Base-by-base conservation (phyloP, 73 alveolate species). In the Paramecium octaurelia region DNA sequence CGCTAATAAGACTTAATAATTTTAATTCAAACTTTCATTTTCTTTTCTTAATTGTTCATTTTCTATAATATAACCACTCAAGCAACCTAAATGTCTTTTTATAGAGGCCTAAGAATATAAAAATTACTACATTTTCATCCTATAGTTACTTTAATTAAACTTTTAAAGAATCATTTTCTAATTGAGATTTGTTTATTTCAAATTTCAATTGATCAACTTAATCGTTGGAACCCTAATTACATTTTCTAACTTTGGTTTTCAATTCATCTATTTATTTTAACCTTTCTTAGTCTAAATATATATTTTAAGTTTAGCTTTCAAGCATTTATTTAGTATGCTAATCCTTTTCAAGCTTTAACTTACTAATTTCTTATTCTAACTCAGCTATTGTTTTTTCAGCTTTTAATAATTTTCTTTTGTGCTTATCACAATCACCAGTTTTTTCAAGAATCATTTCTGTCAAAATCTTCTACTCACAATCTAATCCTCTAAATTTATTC, bases 31-130 rank as follows among this genome's bases (percentile, higher is more conserved):
- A 23, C 11, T 21, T 64, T 64, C 42, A 64, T 64, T 64, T 20
- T 64, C 84, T 64, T 64, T 64, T 64, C 84, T 64, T 34, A 64
- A 64, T 34, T 64, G 12, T 64, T 64, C 84, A 64, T 64, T 64
- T 64, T 64, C 84, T 64, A 64, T 23, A 8, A 64, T 64, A 64
- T 64, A 64, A 10, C 84, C 84, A 27, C 84, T 64, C 12, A 64
- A 34, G 24, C 84, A 64, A 31, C 84, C 84, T 64, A 64, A 64
- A 64, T 64, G 84, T 64, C 27, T 64, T 64, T 64, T 64, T 27
- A 64, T 34, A 27, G 84, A 64, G 20, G 50, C 29, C 84, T 64
- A 64, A 64, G 3, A 24, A 16, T 59, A 27, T 11, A 14, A 9
- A 60, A 12, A 64, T 12, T 31, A 31, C n/a, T 64, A 64, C 84